These are phyloP conservation scores for Boletales sp. DNA, from an alignment of 768 basidiomycete genomes.

Conservation along the genomic window DNA sequence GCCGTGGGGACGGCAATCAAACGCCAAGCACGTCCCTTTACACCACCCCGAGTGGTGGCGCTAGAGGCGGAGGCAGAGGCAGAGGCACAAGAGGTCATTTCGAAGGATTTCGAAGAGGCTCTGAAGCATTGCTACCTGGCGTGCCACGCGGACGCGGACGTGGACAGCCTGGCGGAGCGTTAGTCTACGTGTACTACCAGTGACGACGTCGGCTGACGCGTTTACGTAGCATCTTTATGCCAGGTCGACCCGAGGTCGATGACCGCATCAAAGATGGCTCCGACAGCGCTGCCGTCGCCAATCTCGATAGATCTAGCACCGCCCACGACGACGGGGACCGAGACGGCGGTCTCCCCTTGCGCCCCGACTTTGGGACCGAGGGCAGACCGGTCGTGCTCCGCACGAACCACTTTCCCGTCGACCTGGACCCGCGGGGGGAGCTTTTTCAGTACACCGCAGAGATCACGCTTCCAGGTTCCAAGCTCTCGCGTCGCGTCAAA, in stretches of 20 bases:
- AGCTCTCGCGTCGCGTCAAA: conserved; percentile 33
- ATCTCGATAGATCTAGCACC: conserved; percentile 22
- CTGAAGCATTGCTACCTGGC: conserved; percentile 5
- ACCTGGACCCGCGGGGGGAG: conserved; percentile 32
- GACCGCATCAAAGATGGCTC: conserved; percentile 45
- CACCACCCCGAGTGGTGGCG: conserved; percentile 1
- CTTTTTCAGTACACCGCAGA: conserved; percentile 40
- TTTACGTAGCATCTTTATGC: conserved; percentile 27
- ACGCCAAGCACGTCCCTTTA: background rate
- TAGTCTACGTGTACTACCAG: conserved; percentile 1
- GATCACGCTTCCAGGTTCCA: conserved; percentile 22
- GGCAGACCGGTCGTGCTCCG: conserved; percentile 42
- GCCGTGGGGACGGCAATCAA: background rate
- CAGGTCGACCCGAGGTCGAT: conserved; percentile 41
- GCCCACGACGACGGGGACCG: background rate
- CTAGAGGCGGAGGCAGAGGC: conserved; percentile 19
- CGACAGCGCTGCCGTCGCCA: conserved; percentile 35
- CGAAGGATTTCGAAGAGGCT: conserved; percentile 2
- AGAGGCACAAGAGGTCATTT: background rate
- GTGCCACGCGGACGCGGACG: conserved; percentile 15
- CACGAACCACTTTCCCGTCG: conserved; percentile 49
- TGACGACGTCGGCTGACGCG: background rate
- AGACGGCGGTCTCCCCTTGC: conserved; percentile 34
- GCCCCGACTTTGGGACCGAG: conserved; percentile 42
- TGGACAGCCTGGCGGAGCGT: conserved; percentile 18